These are phyloP conservation scores for Aspergillus saccharolyticus DNA, from an alignment of 495 filamentous ascomycete genomes.

Conservation along the genomic window DNA sequence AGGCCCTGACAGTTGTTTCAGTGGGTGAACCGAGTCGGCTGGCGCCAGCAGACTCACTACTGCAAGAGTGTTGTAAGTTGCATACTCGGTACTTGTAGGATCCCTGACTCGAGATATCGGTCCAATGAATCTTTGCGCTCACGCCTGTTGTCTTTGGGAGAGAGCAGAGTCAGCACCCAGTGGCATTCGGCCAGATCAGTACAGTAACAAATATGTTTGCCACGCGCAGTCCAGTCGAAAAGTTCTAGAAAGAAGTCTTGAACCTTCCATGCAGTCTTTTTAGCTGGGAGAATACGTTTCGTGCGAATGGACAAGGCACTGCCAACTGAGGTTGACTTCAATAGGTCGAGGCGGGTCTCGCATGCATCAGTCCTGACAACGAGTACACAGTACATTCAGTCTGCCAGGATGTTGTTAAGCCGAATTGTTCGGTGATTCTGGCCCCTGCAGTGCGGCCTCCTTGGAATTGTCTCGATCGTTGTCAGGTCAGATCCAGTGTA, in stretches of 20 bases:
- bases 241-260: constrained; percentile 22
- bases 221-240: constrained; percentile 3
- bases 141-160: constrained; percentile 2
- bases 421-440: background rate
- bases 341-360: background rate
- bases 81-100: background rate
- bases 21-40: background rate
- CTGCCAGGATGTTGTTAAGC: too few relatives aligned
- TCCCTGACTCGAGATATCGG: background rate
- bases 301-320: constrained; percentile 18
- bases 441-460: background rate
- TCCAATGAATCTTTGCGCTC: background rate
- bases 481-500: background rate
- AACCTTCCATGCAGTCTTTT: constrained; percentile 20
- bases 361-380: constrained; percentile 4
- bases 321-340: constrained; percentile 1
- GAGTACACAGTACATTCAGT: background rate
- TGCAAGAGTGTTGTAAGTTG: background rate
- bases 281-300: constrained; percentile 5
- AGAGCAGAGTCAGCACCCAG: background rate
- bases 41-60: background rate
- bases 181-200: background rate
- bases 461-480: background rate
- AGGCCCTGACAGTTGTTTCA: background rate
- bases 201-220: background rate